Conservation (phyloP, 164 flowering plant species). For the Dillenia turbinata region DNA sequence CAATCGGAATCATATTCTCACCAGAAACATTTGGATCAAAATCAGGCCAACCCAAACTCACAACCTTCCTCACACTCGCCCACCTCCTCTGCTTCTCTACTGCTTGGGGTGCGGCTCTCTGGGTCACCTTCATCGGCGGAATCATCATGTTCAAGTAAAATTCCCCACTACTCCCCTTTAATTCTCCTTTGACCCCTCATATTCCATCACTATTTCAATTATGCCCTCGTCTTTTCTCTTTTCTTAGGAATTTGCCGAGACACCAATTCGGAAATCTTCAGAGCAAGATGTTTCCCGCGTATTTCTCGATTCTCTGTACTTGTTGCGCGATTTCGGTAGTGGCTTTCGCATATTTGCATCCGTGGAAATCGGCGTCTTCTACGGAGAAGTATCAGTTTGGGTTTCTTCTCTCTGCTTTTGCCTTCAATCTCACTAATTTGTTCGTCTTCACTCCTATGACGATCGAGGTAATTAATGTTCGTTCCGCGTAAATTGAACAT, state of each 20-base stretch:
- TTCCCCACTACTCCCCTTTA: not conserved
- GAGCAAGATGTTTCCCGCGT: constrained; percentile 99
- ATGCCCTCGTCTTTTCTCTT: not conserved
- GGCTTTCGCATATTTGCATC: constrained; percentile 80
- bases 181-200: not conserved
- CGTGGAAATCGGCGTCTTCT: constrained; percentile 65
- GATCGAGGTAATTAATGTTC: constrained; percentile 38
- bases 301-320: constrained; percentile 64
- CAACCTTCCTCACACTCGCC: constrained; percentile 49
- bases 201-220: not conserved
- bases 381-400: constrained; percentile 87
- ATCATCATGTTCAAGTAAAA: constrained; percentile 99
- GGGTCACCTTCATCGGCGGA: constrained; percentile 99
- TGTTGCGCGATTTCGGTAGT: constrained; percentile 69
- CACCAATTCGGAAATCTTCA: constrained; percentile 94
- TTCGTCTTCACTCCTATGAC: constrained; percentile 95
- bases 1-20: constrained; percentile 78
- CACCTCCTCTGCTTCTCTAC: constrained; percentile 90
- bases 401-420: constrained; percentile 67
- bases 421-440: constrained; percentile 77
- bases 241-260: constrained; percentile 71
- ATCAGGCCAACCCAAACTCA: constrained; percentile 41
- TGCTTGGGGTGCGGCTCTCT: constrained; percentile 87
- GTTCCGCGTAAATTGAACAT: no score
- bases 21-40: constrained; percentile 81